These are phyloP conservation scores for Artemisia annua DNA, from an alignment of 129 eudicot genomes.

Conservation along the genomic window DNA sequence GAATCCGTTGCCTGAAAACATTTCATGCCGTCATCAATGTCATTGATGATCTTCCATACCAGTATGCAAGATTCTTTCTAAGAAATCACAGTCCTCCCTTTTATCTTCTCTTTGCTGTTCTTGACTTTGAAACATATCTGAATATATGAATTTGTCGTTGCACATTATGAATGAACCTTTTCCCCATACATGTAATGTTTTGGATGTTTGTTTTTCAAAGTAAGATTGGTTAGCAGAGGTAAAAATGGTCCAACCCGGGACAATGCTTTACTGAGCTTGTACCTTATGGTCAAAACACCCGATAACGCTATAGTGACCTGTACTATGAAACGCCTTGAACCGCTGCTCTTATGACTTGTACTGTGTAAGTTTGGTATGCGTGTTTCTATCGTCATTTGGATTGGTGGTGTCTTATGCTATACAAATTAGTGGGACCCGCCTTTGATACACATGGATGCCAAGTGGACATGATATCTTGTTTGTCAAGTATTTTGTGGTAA, in stretches of 20 bases:
- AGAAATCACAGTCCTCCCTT: conserved; percentile 21
- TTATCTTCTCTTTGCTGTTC: conserved; percentile 15
- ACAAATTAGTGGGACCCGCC: conserved; percentile 15
- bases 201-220: background rate
- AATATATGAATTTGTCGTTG: conserved; percentile 18
- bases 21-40: conserved; percentile 5
- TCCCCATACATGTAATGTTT: conserved; percentile 11
- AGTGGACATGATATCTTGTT: conserved; percentile 23
- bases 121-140: conserved; percentile 14
- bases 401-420: conserved; percentile 19
- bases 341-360: background rate
- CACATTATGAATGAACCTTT: background rate
- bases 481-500: conserved; percentile 23
- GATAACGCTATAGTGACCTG: background rate
- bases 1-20: conserved; percentile 27
- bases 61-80: conserved; percentile 19
- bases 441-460: conserved; percentile 21
- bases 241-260: background rate
- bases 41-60: conserved; percentile 27
- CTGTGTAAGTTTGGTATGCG: conserved; percentile 1
- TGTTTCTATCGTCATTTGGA: conserved; percentile 11
- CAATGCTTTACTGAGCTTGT: background rate
- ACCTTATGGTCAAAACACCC: background rate
- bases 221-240: background rate
- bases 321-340: background rate